phyloP scores from a whole-genome alignment of 805 yeast species.

The Candida rishiriensis region DNA sequence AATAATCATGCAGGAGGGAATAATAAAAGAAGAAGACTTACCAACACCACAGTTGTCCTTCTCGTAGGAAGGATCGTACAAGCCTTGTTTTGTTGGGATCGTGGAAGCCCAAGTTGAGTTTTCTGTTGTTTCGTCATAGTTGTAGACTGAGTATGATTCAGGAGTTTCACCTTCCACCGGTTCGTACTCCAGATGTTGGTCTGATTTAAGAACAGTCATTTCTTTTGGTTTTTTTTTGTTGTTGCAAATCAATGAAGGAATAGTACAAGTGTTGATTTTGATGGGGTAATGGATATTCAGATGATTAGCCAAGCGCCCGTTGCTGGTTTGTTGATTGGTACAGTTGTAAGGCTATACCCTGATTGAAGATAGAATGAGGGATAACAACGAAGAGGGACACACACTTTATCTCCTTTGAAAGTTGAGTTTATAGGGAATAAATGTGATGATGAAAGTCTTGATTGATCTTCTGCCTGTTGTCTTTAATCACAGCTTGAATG shows the following conservation, averaged over 20 bases:
- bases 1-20: constrained; percentile 3
- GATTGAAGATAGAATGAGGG: too few relatives aligned
- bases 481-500: too few relatives aligned
- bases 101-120: constrained; percentile 91
- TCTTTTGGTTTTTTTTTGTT: neutral
- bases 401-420: too few relatives aligned
- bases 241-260: neutral
- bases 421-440: too few relatives aligned
- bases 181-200: constrained; percentile 23
- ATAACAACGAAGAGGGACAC: too few relatives aligned
- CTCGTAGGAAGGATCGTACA: constrained; percentile 90
- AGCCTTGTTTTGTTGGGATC: constrained; percentile 80
- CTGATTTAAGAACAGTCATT: constrained; percentile 26
- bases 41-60: constrained; percentile 98
- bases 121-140: constrained; percentile 70
- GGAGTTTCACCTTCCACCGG: constrained; percentile 15
- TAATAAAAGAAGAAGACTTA: constrained; percentile 6
- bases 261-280: neutral
- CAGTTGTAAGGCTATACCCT: too few relatives aligned
- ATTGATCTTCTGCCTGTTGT: too few relatives aligned
- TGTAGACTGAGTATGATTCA: constrained; percentile 41
- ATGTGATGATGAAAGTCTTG: too few relatives aligned
- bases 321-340: neutral
- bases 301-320: neutral
- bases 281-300: neutral